Evolutionary conservation across 2,329 filamentous ascomycete genomes (phyloP).

Genomic region (Diaporthe eres): DNA sequence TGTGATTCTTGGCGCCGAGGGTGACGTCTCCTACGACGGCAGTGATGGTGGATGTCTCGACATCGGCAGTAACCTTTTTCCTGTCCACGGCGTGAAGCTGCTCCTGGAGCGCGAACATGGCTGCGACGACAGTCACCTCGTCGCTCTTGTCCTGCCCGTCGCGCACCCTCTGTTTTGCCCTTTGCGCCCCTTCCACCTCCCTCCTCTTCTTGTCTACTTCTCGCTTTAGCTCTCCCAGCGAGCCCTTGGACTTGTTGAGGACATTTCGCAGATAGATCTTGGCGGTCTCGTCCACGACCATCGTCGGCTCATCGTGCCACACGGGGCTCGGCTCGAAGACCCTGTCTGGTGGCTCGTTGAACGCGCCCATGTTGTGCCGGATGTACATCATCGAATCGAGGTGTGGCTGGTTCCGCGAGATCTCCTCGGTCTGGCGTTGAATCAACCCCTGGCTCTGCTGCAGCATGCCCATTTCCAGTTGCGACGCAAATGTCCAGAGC

Average conservation of each 20-base stretch:
- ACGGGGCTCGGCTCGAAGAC: slow-evolving; percentile 94
- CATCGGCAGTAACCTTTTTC: slow-evolving; percentile 87
- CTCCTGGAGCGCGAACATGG: slow-evolving; percentile 89
- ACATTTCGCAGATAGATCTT: slow-evolving; percentile 94
- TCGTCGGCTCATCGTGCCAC: slow-evolving; percentile 93
- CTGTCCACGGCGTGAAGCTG: slow-evolving; percentile 87
- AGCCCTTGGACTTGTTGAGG: slow-evolving; percentile 88
- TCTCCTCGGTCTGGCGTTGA: slow-evolving; percentile 81
- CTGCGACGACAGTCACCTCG: slow-evolving; percentile 85
- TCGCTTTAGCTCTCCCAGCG: slow-evolving; percentile 82
- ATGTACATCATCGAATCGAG: slow-evolving; percentile 99
- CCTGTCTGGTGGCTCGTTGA: slow-evolving; percentile 88
- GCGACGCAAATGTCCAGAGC: slow-evolving; percentile 85
- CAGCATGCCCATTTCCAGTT: slow-evolving; percentile 85
- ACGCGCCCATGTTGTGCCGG: slow-evolving; percentile 86
- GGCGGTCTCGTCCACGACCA: slow-evolving; percentile 88
- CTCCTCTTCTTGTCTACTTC: slow-evolving; percentile 89
- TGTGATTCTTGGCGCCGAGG: slow-evolving; percentile 92
- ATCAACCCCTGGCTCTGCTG: slow-evolving; percentile 80
- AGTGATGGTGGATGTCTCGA: slow-evolving; percentile 95
- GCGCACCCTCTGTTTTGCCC: slow-evolving; percentile 80
- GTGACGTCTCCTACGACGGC: slow-evolving; percentile 92
- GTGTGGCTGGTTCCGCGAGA: slow-evolving; percentile 87
- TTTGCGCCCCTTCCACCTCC: slow-evolving; percentile 85
- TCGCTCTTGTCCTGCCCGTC: slow-evolving; percentile 91